Conservation (phyloP, 495 filamentous ascomycete genomes). For the Trichoderma orchidacearum region DNA sequence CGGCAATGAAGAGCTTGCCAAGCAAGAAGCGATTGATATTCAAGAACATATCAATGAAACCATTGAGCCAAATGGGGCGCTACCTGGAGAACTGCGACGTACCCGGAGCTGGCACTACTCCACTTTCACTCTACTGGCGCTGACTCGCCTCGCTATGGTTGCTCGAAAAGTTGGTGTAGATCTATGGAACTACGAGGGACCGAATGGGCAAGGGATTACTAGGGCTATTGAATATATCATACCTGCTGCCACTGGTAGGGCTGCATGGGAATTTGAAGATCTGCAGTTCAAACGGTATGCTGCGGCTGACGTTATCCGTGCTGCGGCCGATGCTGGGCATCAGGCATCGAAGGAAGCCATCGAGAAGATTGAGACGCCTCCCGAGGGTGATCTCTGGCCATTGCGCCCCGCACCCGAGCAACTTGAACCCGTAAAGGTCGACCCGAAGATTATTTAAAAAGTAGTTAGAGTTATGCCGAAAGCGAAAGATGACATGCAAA, state of each 20-base stretch:
- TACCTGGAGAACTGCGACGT: constrained; percentile 5
- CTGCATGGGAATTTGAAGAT: constrained; percentile 4
- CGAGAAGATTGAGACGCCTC: neutral
- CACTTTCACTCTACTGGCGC: constrained; percentile 7
- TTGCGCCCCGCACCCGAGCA: neutral
- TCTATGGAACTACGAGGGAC: constrained; percentile 6
- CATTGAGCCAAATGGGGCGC: constrained; percentile 5
- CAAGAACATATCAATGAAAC: neutral
- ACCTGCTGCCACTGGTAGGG: constrained; percentile 6
- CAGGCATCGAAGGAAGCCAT: neutral
- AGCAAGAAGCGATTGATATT: constrained; percentile 1
- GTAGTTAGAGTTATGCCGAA: neutral
- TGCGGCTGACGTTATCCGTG: constrained; percentile 6
- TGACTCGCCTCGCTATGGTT: constrained; percentile 2
- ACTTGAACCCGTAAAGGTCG: neutral
- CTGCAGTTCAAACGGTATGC: constrained; percentile 5
- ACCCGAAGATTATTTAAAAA: neutral
- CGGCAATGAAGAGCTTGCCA: constrained; percentile 3
- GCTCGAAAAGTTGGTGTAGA: constrained; percentile 7
- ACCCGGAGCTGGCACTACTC: constrained; percentile 12
- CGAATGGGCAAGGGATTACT: constrained; percentile 6
- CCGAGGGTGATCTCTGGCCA: neutral
- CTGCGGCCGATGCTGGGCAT: constrained; percentile 5
- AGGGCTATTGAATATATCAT: constrained; percentile 7
- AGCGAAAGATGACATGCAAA: neutral